Base-by-base conservation (phyloP, 306 rosid species). In the Sesbania bispinosa region DNA sequence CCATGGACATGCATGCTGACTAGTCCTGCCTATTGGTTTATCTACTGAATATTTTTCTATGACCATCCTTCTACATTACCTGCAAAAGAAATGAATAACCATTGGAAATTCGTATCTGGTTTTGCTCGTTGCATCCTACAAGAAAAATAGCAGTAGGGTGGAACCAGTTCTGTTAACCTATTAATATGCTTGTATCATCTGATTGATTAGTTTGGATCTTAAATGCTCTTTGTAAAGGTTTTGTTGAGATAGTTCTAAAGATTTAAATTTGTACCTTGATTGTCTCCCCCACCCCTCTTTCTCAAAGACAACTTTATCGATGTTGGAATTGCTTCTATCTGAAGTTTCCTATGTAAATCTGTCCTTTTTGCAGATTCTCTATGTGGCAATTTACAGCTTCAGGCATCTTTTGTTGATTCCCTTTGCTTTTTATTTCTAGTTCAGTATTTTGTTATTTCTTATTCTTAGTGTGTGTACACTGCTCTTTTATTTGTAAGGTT, bases 1-100 rank as follows among this genome's bases (percentile, higher is more conserved):
- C 85, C 6, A 89, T 89, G 96, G 98, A 92, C 84, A 92, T 92
- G 97, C 92, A 86, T 63, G 85, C 96, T 10, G 97, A 92, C 53
- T 76, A 92, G 89, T 71, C 90, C 71, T 60, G 42, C 76, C 52
- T 20, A 69, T 47, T 67, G 81, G 26, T 79, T 63, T 23, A 71
- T 59, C 61, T 67, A 55, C 77, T 57, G 73, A 74, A 52, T 38
- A 47, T 46, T 59, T 43, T 72, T 64, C 47, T 75, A 33, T 79
- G 47, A 71, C 38, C 66, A 59, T 24, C 63, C 48, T 47, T 48
- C 57, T 71, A 55, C 77, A 62, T 48, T 80, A 42, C 67, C 66
- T 71, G 57, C 78, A 27, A 53, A 62, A 52, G 71, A 74, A 42
- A 58, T 77, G 75, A 78, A 82, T 43, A 80, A 20, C 46, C 65